A percentile compares a stretch with the other conserved stretches of the same genome.
Evolutionary conservation across 805 yeast species (phyloP).

Genomic region (Kazachstania africana): DNA sequence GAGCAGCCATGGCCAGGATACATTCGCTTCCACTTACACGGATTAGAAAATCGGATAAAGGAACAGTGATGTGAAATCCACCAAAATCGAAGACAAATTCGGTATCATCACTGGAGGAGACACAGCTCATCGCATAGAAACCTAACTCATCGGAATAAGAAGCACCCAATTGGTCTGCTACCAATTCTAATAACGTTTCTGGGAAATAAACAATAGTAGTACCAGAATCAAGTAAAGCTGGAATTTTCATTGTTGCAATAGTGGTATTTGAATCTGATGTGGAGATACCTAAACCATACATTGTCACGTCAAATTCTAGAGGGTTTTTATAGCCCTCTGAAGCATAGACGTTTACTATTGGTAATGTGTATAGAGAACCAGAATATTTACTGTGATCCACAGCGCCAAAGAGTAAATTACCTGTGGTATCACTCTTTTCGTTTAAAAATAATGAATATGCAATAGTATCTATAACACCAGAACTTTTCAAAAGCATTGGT

Average conservation of each 20-base stretch:
- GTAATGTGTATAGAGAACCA: conserved; percentile 26
- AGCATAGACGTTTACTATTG: conserved; percentile 16
- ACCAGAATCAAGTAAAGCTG: conserved; percentile 36
- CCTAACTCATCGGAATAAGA: conserved; percentile 31
- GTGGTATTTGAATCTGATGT: conserved; percentile 15
- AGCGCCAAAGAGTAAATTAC: conserved; percentile 35
- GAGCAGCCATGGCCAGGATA: conserved; percentile 32
- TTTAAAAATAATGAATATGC: conserved; percentile 37
- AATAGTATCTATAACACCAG: conserved; percentile 33
- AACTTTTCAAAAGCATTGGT: conserved; percentile 10
- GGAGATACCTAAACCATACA: conserved; percentile 20
- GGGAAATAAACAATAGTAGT: conserved; percentile 38
- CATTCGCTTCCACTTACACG: conserved; percentile 23
- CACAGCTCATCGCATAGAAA: conserved; percentile 38
- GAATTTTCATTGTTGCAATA: conserved; percentile 18
- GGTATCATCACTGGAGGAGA: conserved; percentile 21
- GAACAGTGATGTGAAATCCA: conserved; percentile 46
- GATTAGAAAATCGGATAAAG: conserved; percentile 29
- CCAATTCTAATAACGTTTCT: conserved; percentile 19
- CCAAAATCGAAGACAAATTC: conserved; percentile 43
- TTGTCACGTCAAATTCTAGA: conserved; percentile 25
- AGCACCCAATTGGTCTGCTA: conserved; percentile 34
- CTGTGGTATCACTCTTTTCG: conserved; percentile 29
- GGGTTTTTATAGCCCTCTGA: conserved; percentile 9
- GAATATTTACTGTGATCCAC: conserved; percentile 30